Conservation (phyloP, 2,329 filamentous ascomycete species). For the Cordyceps farinosa region DNA sequence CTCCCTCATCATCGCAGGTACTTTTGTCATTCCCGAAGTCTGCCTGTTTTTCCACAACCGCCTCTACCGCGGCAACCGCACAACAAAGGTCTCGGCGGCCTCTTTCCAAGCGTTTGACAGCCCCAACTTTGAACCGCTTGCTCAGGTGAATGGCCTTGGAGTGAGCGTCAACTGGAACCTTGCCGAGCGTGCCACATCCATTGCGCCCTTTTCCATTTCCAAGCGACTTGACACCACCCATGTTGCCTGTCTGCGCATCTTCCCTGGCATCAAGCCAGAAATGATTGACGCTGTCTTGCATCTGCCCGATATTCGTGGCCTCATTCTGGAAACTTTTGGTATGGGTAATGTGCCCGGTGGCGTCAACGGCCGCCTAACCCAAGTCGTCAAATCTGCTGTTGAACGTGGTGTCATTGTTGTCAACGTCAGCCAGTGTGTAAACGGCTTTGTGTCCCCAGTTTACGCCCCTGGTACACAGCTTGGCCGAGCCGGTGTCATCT, state of each 20-base stretch:
- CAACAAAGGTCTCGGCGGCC: slow-evolving; percentile 82
- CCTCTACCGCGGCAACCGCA: slow-evolving; percentile 82
- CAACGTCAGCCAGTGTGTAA: slow-evolving; percentile 86
- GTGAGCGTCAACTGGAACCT: slow-evolving; percentile 79
- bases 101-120: slow-evolving; percentile 84
- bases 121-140: slow-evolving; percentile 81
- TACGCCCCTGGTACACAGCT: slow-evolving; percentile 75
- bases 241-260: slow-evolving; percentile 84
- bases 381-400: slow-evolving; percentile 73
- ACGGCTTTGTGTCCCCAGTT: slow-evolving; percentile 71
- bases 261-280: slow-evolving; percentile 88
- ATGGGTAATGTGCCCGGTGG: slow-evolving; percentile 88
- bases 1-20: slow-evolving; percentile 83
- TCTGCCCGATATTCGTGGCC: slow-evolving; percentile 70
- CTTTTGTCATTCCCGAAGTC: slow-evolving; percentile 90
- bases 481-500: slow-evolving; percentile 79
- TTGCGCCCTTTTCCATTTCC: slow-evolving; percentile 71
- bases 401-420: slow-evolving; percentile 79
- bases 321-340: slow-evolving; percentile 89
- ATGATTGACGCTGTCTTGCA: slow-evolving; percentile 84
- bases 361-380: slow-evolving; percentile 72
- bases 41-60: slow-evolving; percentile 92
- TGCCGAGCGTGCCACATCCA: slow-evolving; percentile 68
- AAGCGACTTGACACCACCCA: slow-evolving; percentile 79
- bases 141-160: slow-evolving; percentile 74